Evolutionary conservation across 306 rosid genomes (phyloP).

Genomic region (Parietaria judaica): DNA sequence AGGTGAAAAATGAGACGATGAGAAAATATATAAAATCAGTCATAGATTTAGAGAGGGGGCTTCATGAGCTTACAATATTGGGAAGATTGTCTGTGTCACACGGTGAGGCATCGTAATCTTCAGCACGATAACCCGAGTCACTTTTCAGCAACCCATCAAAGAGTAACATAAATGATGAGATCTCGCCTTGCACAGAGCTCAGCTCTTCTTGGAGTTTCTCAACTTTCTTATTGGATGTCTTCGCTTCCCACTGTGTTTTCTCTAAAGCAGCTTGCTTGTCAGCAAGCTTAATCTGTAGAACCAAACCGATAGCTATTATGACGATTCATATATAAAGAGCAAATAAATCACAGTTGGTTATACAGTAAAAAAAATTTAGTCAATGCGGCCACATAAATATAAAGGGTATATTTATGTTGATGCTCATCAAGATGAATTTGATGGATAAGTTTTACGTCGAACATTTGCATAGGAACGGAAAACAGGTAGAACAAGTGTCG

Average conservation of each 20-base stretch:
- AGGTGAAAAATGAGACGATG: neutral
- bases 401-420: neutral
- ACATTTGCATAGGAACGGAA: too few relatives aligned
- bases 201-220: conserved; percentile 45
- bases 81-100: conserved; percentile 25
- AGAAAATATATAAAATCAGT: neutral
- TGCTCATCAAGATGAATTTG: neutral
- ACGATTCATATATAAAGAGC: too few relatives aligned
- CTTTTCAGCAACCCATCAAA: conserved; percentile 55
- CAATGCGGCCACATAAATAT: too few relatives aligned
- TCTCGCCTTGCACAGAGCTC: conserved; percentile 30
- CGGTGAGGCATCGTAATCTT: conserved; percentile 26
- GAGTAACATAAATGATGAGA: conserved; percentile 43
- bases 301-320: neutral
- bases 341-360: neutral
- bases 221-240: conserved; percentile 47
- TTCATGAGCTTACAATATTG: conserved; percentile 28
- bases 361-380: too few relatives aligned
- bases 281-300: conserved; percentile 75
- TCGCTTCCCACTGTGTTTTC: conserved; percentile 79
- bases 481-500: neutral
- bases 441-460: neutral
- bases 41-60: neutral
- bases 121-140: conserved; percentile 17
- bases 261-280: conserved; percentile 96